phyloP scores from a whole-genome alignment of 257 asterid species.

The Salvia splendens region DNA sequence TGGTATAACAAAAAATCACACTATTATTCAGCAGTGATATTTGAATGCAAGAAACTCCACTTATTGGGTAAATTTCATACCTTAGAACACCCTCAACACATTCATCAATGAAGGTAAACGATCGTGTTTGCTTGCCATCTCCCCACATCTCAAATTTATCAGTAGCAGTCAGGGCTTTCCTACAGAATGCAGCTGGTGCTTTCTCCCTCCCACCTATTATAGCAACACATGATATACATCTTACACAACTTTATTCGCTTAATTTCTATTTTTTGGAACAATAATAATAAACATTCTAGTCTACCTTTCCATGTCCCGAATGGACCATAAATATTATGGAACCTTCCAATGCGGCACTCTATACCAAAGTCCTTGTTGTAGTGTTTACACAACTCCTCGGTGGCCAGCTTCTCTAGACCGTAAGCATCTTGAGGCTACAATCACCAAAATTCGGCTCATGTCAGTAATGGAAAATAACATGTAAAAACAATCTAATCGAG shows the following conservation, averaged over 20 bases:
- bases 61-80: constrained; percentile 37
- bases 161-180: constrained; percentile 67
- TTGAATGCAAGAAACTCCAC: background rate
- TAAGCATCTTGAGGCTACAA: constrained; percentile 89
- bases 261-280: background rate
- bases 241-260: background rate
- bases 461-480: background rate
- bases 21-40: background rate
- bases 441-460: constrained; percentile 11
- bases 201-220: constrained; percentile 92
- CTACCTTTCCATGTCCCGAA: constrained; percentile 97
- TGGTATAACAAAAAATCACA: background rate
- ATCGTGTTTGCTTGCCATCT: constrained; percentile 86
- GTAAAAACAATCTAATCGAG: constrained; percentile 12
- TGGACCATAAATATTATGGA: constrained; percentile 91
- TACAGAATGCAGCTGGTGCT: constrained; percentile 90
- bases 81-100: constrained; percentile 87
- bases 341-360: constrained; percentile 88
- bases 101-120: constrained; percentile 86
- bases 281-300: background rate
- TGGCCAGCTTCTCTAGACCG: constrained; percentile 80
- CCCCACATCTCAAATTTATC: constrained; percentile 95
- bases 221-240: background rate
- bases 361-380: constrained; percentile 88
- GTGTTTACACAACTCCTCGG: constrained; percentile 84